A percentile compares a stretch with the other conserved stretches of the same genome.
These are phyloP conservation scores for Trichosanthes cucumerina DNA, from an alignment of 306 rosid species.

Conservation along the genomic window DNA sequence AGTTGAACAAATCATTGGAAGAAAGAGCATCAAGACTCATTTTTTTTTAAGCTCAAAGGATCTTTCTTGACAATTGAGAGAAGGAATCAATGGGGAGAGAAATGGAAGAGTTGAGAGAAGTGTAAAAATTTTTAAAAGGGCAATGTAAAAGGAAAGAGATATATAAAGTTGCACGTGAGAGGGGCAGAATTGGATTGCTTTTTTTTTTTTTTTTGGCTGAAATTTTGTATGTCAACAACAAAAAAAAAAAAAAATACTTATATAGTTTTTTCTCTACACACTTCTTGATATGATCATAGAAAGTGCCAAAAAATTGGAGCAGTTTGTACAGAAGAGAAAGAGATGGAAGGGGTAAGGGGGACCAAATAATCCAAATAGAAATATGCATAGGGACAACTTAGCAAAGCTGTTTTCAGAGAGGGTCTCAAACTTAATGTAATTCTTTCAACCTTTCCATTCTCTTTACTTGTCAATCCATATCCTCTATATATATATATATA, in stretches of 20 bases:
- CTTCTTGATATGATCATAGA: background rate
- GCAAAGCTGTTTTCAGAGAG: background rate
- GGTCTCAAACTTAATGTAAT: background rate
- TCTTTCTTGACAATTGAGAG: background rate
- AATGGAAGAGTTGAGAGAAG: too few relatives aligned
- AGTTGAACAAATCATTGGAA: constrained; percentile 55
- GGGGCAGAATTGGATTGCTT: background rate
- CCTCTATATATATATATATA: too few relatives aligned
- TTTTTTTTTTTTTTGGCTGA: background rate
- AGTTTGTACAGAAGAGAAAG: background rate
- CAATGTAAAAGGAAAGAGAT: background rate
- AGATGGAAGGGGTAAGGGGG: background rate
- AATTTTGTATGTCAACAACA: background rate
- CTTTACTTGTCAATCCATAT: background rate
- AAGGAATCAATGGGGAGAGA: background rate
- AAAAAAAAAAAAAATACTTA: too few relatives aligned
- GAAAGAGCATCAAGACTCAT: constrained; percentile 65
- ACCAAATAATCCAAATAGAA: constrained; percentile 1
- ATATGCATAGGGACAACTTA: background rate
- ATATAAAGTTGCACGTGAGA: constrained; percentile 11
- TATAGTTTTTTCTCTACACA: background rate
- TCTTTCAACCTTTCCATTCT: background rate
- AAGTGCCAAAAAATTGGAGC: constrained; percentile 7
- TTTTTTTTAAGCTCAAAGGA: background rate
- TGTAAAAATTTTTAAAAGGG: background rate